A percentile compares a stretch with the other conserved stretches of the same genome.
These are phyloP conservation scores for Artemisia annua DNA, from an alignment of 129 eudicot species.

Conservation along the genomic window DNA sequence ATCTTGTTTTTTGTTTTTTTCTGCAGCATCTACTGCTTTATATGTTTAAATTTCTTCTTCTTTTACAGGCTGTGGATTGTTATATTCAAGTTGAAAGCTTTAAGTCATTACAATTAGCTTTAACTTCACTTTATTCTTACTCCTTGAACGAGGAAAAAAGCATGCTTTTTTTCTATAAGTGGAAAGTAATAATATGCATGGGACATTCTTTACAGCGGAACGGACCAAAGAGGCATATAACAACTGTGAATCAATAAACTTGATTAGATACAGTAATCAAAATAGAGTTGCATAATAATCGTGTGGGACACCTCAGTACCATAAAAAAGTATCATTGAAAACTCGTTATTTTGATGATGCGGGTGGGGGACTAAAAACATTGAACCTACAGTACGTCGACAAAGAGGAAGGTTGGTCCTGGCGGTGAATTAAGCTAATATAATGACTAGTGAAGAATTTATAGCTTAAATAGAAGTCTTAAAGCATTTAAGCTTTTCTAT, in stretches of 20 bases:
- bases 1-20: neutral
- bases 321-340: too few species aligned
- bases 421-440: neutral
- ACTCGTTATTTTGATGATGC: too few species aligned
- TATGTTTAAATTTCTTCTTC: slow-evolving; percentile 3
- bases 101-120: slow-evolving; percentile 7
- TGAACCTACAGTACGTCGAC: too few species aligned
- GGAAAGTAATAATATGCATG: neutral
- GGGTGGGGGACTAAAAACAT: too few species aligned
- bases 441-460: too few species aligned
- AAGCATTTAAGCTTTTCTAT: too few species aligned
- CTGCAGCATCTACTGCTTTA: neutral
- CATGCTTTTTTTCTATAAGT: slow-evolving; percentile 4
- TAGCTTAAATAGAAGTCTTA: too few species aligned
- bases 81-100: neutral
- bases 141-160: neutral
- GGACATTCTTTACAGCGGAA: slow-evolving; percentile 3
- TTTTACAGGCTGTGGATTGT: slow-evolving; percentile 13
- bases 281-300: neutral
- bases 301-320: neutral
- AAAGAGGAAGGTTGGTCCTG: neutral
- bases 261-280: neutral
- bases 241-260: neutral
- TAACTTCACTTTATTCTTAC: slow-evolving; percentile 14
- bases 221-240: neutral